Evolutionary conservation across 2,329 filamentous ascomycete species (phyloP), one percentile per base, ranked within the genome.

Genomic region (Albophoma yamanashiensis): DNA sequence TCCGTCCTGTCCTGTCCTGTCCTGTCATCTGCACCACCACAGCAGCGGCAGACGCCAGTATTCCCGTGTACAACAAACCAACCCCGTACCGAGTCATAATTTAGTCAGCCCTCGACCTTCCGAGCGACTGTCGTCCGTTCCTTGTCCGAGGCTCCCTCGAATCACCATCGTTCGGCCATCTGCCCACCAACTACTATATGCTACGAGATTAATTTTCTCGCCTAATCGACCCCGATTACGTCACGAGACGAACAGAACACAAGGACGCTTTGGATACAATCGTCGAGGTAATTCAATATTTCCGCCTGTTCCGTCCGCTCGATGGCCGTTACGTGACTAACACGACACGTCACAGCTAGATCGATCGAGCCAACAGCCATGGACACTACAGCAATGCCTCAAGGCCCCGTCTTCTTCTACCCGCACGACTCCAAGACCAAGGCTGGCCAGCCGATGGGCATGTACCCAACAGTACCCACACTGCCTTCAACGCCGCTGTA

Each of bases 321-420:
- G 31, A 14, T 15, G 5, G 39, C 6, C 6, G 25, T 20, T n/a
- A 20, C 22, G 58, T 42, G 38, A 31, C 42, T 57, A 25, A 59
- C 58, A 40, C 34, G 2, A 25, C 40, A 43, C 12, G 27, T 22
- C 9, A n/a, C 20, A 34, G 15, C 43, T 31, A 40, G 43, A 36
- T 52, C 31, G 40, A 50, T 56, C 68, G 65, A 67, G 64, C 67
- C 57, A 72, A 74, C 76, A 36, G 8, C 4, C 78, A 91, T 91
- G 88, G 88, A 90, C 70, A 74, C 83, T 68, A 79, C 73, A 64
- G 78, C 82, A 77, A 80, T 83, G 77, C 70, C 75, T 69, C 84
- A 82, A 74, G 74, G 82, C 65, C 80, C 89, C 61, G 95, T 92
- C 80, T 92, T 89, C 82, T 94, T 92, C 81, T 96, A 93, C 79